Evolutionary conservation across 2,329 filamentous ascomycete genomes (phyloP), one percentile per base, ranked within the genome.

Genomic region (Cordyceps javanica): DNA sequence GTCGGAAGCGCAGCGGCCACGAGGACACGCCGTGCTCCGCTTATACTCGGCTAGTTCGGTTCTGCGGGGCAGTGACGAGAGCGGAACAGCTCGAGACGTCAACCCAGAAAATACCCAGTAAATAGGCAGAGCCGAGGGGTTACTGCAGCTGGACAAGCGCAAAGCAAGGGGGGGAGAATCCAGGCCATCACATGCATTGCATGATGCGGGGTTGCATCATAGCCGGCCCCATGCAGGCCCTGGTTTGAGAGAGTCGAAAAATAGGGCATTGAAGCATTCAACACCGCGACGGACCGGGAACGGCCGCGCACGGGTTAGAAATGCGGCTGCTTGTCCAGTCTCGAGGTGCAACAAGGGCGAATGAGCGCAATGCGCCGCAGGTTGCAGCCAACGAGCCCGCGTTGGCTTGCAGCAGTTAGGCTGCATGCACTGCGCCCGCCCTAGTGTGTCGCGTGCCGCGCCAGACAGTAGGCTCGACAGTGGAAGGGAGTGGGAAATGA

Each of bases 41-140:
- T 58, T 58, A 58, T 58, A 58, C 56, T 58, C 56, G 56, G 56
- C 56, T 57, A 48, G 45, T 57, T 53, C 56, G 56, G 49, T 49
- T 13, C 41, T 53, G 56, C 49, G 56, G 56, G 56, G 49, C 56
- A 48, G 44, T 50, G 44, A 55, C 53, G 53, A 48, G 42, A 48
- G 42, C 53, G 53, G 53, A 45, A 55, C 39, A 55, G 41, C 41
- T 45, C 41, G 16, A 46, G 41, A 30, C 53, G 13, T 36, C 42
- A 32, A 34, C 50, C 10, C 11, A 41, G 34, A 13, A 16, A 39
- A n/a, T n/a, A 16, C 38, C 38, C 38, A 28, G 25, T 4, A 19
- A n/a, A 45, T 16, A 11, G 28, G 28, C 28, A 52, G 55, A 52
- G 23, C 39, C 48, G 46, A 39, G 55, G 46, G 28, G 26, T 41